Evolutionary conservation across 2,329 filamentous ascomycete genomes (phyloP).

Genomic region (Drechmeria coniospora): DNA sequence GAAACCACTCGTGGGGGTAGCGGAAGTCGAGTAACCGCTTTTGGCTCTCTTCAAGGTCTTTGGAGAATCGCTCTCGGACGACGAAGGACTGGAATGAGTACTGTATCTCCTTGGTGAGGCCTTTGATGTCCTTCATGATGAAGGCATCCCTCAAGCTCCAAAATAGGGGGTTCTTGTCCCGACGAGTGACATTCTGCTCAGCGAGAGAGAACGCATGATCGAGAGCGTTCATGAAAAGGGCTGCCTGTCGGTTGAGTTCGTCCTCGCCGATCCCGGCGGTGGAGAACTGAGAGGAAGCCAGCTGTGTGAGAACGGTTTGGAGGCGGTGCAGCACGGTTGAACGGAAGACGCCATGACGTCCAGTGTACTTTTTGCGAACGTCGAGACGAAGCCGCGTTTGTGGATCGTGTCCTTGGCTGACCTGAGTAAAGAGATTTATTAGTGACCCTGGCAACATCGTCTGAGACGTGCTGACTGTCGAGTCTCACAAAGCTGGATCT

Average conservation of each 20-base stretch:
- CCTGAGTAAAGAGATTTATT: slow-evolving; percentile 8
- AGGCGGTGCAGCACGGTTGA: slow-evolving; percentile 17
- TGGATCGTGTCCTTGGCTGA: slow-evolving; percentile 19
- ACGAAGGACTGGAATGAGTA: slow-evolving; percentile 55
- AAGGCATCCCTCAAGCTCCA: slow-evolving; percentile 45
- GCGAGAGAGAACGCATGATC: slow-evolving; percentile 30
- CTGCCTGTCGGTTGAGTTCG: slow-evolving; percentile 28
- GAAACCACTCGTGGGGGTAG: slow-evolving; percentile 88
- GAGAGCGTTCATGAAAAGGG: slow-evolving; percentile 29
- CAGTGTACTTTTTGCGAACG: slow-evolving; percentile 7
- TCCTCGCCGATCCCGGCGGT: slow-evolving; percentile 16
- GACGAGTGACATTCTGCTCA: slow-evolving; percentile 18
- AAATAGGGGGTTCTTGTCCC: slow-evolving; percentile 36
- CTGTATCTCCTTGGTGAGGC: slow-evolving; percentile 42
- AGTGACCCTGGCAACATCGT: neutral
- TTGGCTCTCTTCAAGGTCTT: slow-evolving; percentile 42
- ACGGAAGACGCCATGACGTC: neutral
- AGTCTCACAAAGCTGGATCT: slow-evolving; percentile 13
- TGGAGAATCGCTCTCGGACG: slow-evolving; percentile 39
- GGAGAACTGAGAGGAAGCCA: slow-evolving; percentile 10
- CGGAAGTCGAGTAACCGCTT: slow-evolving; percentile 61
- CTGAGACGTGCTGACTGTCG: neutral
- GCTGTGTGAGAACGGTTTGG: slow-evolving; percentile 15
- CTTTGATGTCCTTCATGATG: slow-evolving; percentile 31
- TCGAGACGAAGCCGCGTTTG: slow-evolving; percentile 15